Percentiles rank a stretch among this genome's conserved stretches.
These are phyloP conservation scores for Colletotrichum agaves DNA, from an alignment of 2,329 filamentous ascomycete species.

Conservation along the genomic window DNA sequence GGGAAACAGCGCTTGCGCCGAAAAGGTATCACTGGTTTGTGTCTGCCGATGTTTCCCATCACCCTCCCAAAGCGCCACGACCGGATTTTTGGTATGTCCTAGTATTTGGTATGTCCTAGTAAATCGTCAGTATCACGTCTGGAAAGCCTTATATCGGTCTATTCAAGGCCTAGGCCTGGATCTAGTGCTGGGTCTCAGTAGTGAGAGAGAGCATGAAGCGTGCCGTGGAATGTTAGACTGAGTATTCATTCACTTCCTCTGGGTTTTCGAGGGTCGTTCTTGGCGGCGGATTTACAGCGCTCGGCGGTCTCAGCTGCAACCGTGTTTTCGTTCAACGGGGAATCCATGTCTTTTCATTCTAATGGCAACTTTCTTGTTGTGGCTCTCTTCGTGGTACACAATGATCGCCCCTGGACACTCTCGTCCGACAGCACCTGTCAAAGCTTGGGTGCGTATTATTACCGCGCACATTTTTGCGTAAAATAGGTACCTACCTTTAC, in stretches of 20 bases:
- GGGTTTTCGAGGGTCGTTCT: not conserved
- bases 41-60: not conserved
- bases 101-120: not conserved
- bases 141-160: not conserved
- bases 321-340: not conserved
- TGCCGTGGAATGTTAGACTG: slow-evolving; percentile 9
- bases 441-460: no score
- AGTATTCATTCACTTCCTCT: not conserved
- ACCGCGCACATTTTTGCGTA: no score
- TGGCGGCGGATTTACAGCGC: not conserved
- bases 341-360: no score
- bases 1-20: slow-evolving; percentile 7
- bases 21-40: not conserved
- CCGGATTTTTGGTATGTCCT: not conserved
- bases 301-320: not conserved
- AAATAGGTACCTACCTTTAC: no score
- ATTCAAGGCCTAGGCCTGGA: not conserved
- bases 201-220: not conserved
- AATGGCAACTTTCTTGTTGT: no score
- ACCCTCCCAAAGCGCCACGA: not conserved
- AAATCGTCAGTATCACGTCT: slow-evolving; percentile 10
- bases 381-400: no score
- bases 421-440: slow-evolving; percentile 16
- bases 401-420: not conserved
- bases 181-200: not conserved